These are phyloP conservation scores for Sicyos edulis DNA, from an alignment of 306 rosid species.

Conservation along the genomic window DNA sequence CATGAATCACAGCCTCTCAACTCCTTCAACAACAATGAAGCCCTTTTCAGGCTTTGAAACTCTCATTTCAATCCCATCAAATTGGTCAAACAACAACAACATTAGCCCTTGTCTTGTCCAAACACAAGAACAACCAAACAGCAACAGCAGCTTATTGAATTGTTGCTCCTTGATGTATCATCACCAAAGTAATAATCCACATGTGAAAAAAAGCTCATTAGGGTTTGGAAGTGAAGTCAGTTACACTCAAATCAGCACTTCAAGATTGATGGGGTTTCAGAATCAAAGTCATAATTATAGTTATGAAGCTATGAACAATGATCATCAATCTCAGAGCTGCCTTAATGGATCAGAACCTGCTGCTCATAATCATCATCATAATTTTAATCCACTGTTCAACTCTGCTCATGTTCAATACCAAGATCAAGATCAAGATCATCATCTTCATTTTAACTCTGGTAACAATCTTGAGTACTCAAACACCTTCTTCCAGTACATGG, in stretches of 20 bases:
- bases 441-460: not conserved
- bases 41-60: not conserved
- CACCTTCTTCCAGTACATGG: constrained; percentile 13
- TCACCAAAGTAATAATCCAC: not conserved
- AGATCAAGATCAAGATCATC: not conserved
- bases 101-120: constrained; percentile 13
- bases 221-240: constrained; percentile 15
- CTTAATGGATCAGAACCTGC: not conserved
- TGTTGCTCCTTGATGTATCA: not conserved
- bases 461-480: not conserved
- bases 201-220: not conserved
- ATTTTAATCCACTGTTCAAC: not conserved
- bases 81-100: constrained; percentile 7
- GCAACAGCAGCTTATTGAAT: not conserved
- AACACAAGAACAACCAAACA: constrained; percentile 3
- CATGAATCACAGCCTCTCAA: not conserved
- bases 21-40: not conserved
- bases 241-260: constrained; percentile 7
- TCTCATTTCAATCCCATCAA: constrained; percentile 18
- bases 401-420: not conserved
- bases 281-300: not conserved
- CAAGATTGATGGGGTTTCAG: constrained; percentile 5
- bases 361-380: not conserved
- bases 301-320: not conserved
- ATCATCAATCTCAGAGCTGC: not conserved